Evolutionary conservation across 2,329 filamentous ascomycete species (phyloP).

Genomic region (Trichocomaceae sp.): DNA sequence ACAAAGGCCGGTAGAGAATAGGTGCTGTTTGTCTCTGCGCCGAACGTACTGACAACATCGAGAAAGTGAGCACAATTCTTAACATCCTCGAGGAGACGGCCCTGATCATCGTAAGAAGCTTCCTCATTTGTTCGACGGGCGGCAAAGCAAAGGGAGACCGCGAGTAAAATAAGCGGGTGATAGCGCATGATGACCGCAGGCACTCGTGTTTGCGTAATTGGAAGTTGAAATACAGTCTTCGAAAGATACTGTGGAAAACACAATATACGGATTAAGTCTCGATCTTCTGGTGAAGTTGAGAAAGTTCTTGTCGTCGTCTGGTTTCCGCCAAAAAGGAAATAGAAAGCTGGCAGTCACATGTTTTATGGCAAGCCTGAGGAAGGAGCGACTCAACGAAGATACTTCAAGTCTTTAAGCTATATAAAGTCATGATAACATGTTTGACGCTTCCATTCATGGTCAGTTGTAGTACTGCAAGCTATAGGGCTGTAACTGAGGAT

Average conservation of each 20-base stretch:
- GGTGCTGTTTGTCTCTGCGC: not conserved
- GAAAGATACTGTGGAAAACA: not conserved
- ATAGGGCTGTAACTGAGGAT: not conserved
- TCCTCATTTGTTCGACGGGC: not conserved
- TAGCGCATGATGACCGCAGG: slow-evolving; percentile 5
- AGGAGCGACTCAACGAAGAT: not conserved
- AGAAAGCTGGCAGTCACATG: not conserved
- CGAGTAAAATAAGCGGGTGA: slow-evolving; percentile 4
- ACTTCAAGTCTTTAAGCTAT: no score
- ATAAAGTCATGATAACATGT: not conserved
- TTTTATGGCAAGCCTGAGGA: not conserved
- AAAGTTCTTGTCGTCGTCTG: not conserved
- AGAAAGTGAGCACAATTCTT: slow-evolving; percentile 6
- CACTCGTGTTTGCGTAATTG: not conserved
- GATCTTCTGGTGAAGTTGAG: not conserved
- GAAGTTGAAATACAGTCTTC: slow-evolving; percentile 1
- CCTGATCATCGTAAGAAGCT: not conserved
- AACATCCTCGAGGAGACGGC: not conserved
- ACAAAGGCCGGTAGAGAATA: not conserved
- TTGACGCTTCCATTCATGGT: not conserved
- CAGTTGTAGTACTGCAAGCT: not conserved
- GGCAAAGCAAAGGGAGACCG: slow-evolving; percentile 7
- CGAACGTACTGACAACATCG: not conserved
- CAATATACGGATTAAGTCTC: not conserved
- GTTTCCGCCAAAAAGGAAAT: not conserved